A percentile compares a stretch with the other conserved stretches of the same genome.
Conservation (phyloP, 805 yeast species). For the Lipomyces chichibuensis region DNA sequence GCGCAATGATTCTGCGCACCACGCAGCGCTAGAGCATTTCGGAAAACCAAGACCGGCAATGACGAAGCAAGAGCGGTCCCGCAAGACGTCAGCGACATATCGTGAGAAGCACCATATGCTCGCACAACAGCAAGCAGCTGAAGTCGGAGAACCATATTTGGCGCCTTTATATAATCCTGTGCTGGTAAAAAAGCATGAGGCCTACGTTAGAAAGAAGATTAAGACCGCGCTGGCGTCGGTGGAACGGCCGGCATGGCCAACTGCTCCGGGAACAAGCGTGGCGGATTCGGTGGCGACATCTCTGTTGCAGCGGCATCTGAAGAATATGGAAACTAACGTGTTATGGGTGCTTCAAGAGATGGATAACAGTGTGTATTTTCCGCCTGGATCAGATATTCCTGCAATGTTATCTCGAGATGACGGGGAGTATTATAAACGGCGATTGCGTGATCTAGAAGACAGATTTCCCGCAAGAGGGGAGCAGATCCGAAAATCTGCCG, state of each 20-base stretch:
- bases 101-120: slow-evolving; percentile 25
- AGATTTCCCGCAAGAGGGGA: slow-evolving; percentile 14
- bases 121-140: slow-evolving; percentile 22
- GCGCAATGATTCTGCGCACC: slow-evolving; percentile 20
- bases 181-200: slow-evolving; percentile 33
- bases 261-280: slow-evolving; percentile 16
- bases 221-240: slow-evolving; percentile 21
- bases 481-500: slow-evolving; percentile 15
- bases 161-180: slow-evolving; percentile 34
- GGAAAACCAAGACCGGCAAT: slow-evolving; percentile 17
- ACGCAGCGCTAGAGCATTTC: slow-evolving; percentile 18
- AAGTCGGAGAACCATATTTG: slow-evolving; percentile 29
- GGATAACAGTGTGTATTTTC: slow-evolving; percentile 29
- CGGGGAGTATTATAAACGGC: slow-evolving; percentile 21
- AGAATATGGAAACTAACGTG: slow-evolving; percentile 27
- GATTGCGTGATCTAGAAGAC: slow-evolving; percentile 18
- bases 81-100: slow-evolving; percentile 34
- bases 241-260: slow-evolving; percentile 23
- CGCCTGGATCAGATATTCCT: slow-evolving; percentile 29
- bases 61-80: slow-evolving; percentile 34
- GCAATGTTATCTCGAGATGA: slow-evolving; percentile 20
- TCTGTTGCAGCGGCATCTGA: slow-evolving; percentile 3
- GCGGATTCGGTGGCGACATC: slow-evolving; percentile 4
- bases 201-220: slow-evolving; percentile 33
- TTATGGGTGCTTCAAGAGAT: slow-evolving; percentile 31